These are phyloP conservation scores for Botrytis fragariae DNA, from an alignment of 2,329 filamentous ascomycete genomes.

Conservation along the genomic window DNA sequence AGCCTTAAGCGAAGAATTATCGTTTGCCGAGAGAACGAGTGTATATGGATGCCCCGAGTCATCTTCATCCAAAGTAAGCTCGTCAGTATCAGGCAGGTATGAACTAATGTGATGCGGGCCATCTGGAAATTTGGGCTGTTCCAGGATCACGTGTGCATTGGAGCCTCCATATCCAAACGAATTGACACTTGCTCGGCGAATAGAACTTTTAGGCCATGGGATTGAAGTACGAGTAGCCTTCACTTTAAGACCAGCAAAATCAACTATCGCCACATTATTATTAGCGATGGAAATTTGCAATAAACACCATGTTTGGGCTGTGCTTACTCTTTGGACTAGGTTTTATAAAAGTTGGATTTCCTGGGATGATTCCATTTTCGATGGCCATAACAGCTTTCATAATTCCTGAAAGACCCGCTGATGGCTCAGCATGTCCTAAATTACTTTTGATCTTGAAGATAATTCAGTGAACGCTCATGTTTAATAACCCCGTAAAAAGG, in stretches of 20 bases:
- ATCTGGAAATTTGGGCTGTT: not conserved
- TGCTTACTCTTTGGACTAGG: slow-evolving; percentile 34
- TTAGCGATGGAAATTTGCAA: not conserved
- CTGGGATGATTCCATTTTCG: slow-evolving; percentile 43
- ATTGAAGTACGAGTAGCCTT: slow-evolving; percentile 15
- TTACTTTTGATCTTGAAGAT: slow-evolving; percentile 12
- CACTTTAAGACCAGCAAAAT: slow-evolving; percentile 39
- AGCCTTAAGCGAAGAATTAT: slow-evolving; percentile 13
- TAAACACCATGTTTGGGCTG: not conserved
- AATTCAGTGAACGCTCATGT: not conserved
- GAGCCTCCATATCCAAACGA: slow-evolving; percentile 34
- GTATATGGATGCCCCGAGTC: not conserved
- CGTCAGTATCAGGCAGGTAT: not conserved
- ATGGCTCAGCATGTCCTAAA: slow-evolving; percentile 38
- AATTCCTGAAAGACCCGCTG: slow-evolving; percentile 39
- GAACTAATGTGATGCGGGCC: slow-evolving; percentile 1
- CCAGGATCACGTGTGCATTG: slow-evolving; percentile 34
- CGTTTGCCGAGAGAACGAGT: slow-evolving; percentile 19
- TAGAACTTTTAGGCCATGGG: slow-evolving; percentile 31
- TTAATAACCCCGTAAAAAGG: not conserved
- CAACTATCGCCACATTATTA: not conserved
- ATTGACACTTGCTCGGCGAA: slow-evolving; percentile 47
- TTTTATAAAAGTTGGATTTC: slow-evolving; percentile 43
- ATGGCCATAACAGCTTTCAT: slow-evolving; percentile 44
- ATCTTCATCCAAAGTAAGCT: slow-evolving; percentile 16